Evolutionary conservation across 1,139 yeast species (phyloP).

Genomic region (Pneumocystis jirovecii): DNA sequence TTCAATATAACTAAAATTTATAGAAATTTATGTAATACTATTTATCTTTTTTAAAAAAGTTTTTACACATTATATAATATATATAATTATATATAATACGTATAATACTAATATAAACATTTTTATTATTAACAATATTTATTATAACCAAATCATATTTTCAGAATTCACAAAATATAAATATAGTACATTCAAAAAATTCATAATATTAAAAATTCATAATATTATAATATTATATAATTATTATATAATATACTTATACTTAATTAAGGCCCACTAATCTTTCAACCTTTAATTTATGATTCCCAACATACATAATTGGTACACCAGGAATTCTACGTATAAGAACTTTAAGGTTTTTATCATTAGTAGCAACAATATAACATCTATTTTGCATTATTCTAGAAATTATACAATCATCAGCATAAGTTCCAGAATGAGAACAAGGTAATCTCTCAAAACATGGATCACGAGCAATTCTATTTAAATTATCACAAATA

Average conservation of each 20-base stretch:
- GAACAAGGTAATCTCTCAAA: constrained; percentile 74
- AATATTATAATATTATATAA: neutral
- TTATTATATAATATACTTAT: neutral
- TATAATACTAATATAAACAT: too few relatives aligned
- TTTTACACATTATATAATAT: too few relatives aligned
- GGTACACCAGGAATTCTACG: constrained; percentile 97
- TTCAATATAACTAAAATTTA: too few relatives aligned
- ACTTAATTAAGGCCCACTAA: constrained; percentile 58
- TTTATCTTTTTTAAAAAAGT: too few relatives aligned
- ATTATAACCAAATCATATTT: too few relatives aligned
- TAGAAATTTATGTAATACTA: too few relatives aligned
- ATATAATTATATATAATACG: too few relatives aligned
- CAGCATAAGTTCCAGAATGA: constrained; percentile 94
- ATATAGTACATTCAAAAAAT: neutral
- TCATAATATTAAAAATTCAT: neutral
- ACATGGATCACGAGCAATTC: constrained; percentile 81
- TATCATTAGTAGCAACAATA: constrained; percentile 96
- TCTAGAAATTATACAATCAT: constrained; percentile 86
- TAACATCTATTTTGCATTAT: constrained; percentile 92
- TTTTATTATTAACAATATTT: too few relatives aligned
- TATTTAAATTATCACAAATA: neutral
- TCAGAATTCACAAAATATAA: too few relatives aligned
- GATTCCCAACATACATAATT: constrained; percentile 88
- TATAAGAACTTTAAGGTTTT: constrained; percentile 84
- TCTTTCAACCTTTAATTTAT: constrained; percentile 80